phyloP scores from a whole-genome alignment of 1,139 yeast genomes.

The Meyerozyma athensensis region DNA sequence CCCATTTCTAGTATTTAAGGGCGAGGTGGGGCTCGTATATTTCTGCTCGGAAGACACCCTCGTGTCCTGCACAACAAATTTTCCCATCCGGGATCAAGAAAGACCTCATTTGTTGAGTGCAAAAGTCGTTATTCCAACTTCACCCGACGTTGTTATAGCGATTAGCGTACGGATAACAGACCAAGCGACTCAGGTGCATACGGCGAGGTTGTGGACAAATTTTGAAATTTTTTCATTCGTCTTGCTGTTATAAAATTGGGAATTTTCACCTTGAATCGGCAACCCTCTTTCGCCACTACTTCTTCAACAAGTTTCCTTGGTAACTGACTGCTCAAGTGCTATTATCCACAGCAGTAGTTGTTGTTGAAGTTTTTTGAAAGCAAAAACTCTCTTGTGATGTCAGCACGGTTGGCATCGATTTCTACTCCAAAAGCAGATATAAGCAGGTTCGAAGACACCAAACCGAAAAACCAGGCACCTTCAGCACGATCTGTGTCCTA shows the following conservation, averaged over 20 bases:
- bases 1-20: neutral
- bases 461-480: slow-evolving; percentile 9
- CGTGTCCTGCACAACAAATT: slow-evolving; percentile 4
- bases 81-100: slow-evolving; percentile 2
- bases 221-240: neutral
- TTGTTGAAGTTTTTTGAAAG: too few species aligned
- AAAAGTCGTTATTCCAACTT: neutral
- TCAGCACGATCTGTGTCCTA: slow-evolving; percentile 17
- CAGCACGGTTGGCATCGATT: slow-evolving; percentile 16
- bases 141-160: neutral
- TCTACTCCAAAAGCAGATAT: slow-evolving; percentile 15
- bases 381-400: neutral
- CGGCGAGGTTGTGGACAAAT: neutral
- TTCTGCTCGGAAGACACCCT: slow-evolving; percentile 3
- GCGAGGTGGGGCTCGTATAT: neutral
- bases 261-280: too few species aligned
- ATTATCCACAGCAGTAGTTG: too few species aligned
- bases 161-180: neutral
- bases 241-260: neutral
- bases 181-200: neutral
- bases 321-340: too few species aligned
- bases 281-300: too few species aligned
- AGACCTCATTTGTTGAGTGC: slow-evolving; percentile 4
- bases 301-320: too few species aligned
- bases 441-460: slow-evolving; percentile 5